These are phyloP conservation scores for Verticillium isaacii DNA, from an alignment of 2,329 filamentous ascomycete species.

Conservation along the genomic window DNA sequence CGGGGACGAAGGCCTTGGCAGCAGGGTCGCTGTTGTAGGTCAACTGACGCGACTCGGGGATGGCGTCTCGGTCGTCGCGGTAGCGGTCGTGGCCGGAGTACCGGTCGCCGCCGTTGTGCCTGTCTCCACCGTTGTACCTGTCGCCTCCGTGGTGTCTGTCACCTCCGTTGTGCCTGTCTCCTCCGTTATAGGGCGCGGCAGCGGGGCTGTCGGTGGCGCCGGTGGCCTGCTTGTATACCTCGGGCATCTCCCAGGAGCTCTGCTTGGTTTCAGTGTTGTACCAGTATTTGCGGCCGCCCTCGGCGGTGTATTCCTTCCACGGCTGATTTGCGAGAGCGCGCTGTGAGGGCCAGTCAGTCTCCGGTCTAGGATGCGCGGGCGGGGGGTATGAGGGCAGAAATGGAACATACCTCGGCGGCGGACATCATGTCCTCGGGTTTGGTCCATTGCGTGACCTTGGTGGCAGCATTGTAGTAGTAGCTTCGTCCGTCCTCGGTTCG, in stretches of 20 bases:
- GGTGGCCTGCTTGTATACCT: slow-evolving; percentile 70
- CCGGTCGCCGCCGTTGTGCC: slow-evolving; percentile 28
- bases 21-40: slow-evolving; percentile 51
- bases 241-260: slow-evolving; percentile 94
- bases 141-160: slow-evolving; percentile 8
- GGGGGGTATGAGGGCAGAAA: slow-evolving; percentile 6
- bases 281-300: slow-evolving; percentile 90
- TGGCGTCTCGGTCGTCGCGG: slow-evolving; percentile 29
- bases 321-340: slow-evolving; percentile 76
- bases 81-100: slow-evolving; percentile 27
- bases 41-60: slow-evolving; percentile 54
- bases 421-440: slow-evolving; percentile 90
- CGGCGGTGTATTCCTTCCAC: slow-evolving; percentile 88
- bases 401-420: slow-evolving; percentile 62
- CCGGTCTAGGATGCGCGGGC: slow-evolving; percentile 3
- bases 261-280: slow-evolving; percentile 88
- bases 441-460: slow-evolving; percentile 87
- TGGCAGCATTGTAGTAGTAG: slow-evolving; percentile 87
- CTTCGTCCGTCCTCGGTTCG: slow-evolving; percentile 74
- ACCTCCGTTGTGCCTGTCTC: slow-evolving; percentile 14
- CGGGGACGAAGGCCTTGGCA: slow-evolving; percentile 56
- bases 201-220: slow-evolving; percentile 48
- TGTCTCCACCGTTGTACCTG: slow-evolving; percentile 21
- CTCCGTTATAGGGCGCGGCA: slow-evolving; percentile 5
- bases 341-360: slow-evolving; percentile 35